Evolutionary conservation across 1,139 yeast species (phyloP).

Genomic region (Nakaseomyces delphensis): DNA sequence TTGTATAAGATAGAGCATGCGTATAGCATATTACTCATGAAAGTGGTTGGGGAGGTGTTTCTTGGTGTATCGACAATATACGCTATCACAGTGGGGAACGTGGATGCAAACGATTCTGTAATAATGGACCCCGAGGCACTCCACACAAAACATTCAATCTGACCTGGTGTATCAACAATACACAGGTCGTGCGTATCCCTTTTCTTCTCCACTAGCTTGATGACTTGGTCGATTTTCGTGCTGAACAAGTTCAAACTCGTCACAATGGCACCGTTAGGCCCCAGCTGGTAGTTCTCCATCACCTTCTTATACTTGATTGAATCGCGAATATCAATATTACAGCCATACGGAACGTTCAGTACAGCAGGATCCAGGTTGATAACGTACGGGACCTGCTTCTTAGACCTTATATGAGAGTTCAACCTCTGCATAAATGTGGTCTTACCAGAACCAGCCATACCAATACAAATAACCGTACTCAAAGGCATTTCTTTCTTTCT

Average conservation of each 20-base stretch:
- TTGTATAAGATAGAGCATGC: constrained; percentile 96
- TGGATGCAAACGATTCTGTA: constrained; percentile 92
- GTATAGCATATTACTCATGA: constrained; percentile 95
- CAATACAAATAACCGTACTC: constrained; percentile 72
- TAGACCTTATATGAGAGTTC: constrained; percentile 75
- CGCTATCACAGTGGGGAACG: constrained; percentile 92
- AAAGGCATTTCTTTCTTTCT: too few relatives aligned
- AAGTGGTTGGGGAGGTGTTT: constrained; percentile 88
- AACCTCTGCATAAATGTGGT: constrained; percentile 96
- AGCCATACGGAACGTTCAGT: constrained; percentile 79
- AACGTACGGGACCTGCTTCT: constrained; percentile 68
- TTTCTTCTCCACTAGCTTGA: constrained; percentile 74
- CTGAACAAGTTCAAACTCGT: constrained; percentile 86
- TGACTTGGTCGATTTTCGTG: constrained; percentile 94
- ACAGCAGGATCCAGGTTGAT: constrained; percentile 97
- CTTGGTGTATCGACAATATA: constrained; percentile 96
- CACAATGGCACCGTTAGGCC: constrained; percentile 98
- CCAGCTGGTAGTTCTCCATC: constrained; percentile 84
- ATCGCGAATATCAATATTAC: constrained; percentile 93
- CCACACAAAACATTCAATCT: constrained; percentile 95
- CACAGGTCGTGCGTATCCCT: constrained; percentile 58
- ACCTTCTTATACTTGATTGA: constrained; percentile 93
- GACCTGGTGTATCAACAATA: constrained; percentile 96
- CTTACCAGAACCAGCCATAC: constrained; percentile 98
- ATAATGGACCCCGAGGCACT: constrained; percentile 95